A percentile compares a stretch with the other conserved stretches of the same genome.
These are phyloP conservation scores for Eremomyces bilateralis DNA, from an alignment of 495 filamentous ascomycete genomes.

Conservation along the genomic window DNA sequence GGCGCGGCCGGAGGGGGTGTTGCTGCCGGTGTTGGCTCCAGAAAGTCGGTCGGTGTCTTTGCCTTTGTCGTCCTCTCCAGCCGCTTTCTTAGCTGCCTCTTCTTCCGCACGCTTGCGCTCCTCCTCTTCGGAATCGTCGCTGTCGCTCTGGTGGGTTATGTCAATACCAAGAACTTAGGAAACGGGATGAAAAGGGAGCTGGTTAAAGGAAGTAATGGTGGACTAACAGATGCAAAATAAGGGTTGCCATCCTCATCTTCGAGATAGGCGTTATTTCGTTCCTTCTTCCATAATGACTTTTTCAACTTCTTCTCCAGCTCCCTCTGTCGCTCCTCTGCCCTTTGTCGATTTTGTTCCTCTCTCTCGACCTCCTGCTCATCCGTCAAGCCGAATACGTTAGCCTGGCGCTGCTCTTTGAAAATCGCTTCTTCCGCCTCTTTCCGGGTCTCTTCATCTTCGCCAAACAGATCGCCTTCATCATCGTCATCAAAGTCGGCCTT, in stretches of 20 bases:
- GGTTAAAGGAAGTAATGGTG: not conserved
- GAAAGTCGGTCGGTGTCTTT: slow-evolving; percentile 8
- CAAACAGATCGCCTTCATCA: slow-evolving; percentile 59
- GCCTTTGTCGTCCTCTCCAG: slow-evolving; percentile 20
- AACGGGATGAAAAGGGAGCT: slow-evolving; percentile 7
- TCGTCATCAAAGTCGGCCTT: slow-evolving; percentile 53
- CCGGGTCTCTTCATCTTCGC: slow-evolving; percentile 60
- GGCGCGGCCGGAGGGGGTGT: slow-evolving; percentile 39
- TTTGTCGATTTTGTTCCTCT: slow-evolving; percentile 58
- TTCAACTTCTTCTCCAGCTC: slow-evolving; percentile 46
- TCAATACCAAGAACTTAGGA: slow-evolving; percentile 3
- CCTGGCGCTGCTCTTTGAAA: slow-evolving; percentile 67
- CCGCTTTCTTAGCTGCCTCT: slow-evolving; percentile 24
- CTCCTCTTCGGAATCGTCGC: slow-evolving; percentile 22
- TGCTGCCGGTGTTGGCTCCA: slow-evolving; percentile 29
- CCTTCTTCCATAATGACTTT: slow-evolving; percentile 60
- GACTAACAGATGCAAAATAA: slow-evolving; percentile 24
- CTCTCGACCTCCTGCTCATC: slow-evolving; percentile 31
- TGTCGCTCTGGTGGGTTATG: slow-evolving; percentile 1
- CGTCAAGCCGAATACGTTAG: slow-evolving; percentile 62
- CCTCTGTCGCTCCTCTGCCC: slow-evolving; percentile 44
- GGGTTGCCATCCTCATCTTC: slow-evolving; percentile 54
- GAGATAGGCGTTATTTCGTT: slow-evolving; percentile 70
- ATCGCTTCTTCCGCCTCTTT: slow-evolving; percentile 74
- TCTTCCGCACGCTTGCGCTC: slow-evolving; percentile 52